Evolutionary conservation across 352 stramenopile genomes (phyloP).

Genomic region (Phytophthora pinifolia): DNA sequence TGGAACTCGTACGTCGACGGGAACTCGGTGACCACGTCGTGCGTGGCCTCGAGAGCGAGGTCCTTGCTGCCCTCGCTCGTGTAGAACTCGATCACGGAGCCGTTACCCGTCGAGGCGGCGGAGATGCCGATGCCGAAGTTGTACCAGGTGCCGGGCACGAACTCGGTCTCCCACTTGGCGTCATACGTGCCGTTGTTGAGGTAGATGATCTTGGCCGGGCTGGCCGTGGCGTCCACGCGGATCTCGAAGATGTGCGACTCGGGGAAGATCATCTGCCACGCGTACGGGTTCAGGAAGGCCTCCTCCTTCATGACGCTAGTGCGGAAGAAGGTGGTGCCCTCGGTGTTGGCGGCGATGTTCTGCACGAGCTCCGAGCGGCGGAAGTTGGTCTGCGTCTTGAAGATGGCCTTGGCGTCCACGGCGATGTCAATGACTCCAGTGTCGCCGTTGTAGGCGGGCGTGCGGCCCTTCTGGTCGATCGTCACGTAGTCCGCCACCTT

Average conservation of each 20-base stretch:
- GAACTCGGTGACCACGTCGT: slow-evolving; percentile 27
- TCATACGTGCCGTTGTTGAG: slow-evolving; percentile 43
- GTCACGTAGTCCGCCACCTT: slow-evolving; percentile 51
- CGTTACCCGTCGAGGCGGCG: slow-evolving; percentile 19
- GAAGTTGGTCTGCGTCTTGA: slow-evolving; percentile 50
- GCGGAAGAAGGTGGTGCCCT: slow-evolving; percentile 57
- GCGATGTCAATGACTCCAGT: slow-evolving; percentile 51
- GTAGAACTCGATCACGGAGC: slow-evolving; percentile 46
- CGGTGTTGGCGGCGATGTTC: slow-evolving; percentile 36
- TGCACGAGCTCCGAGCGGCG: slow-evolving; percentile 65
- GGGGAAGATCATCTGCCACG: slow-evolving; percentile 63
- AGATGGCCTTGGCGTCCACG: slow-evolving; percentile 51
- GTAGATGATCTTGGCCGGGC: slow-evolving; percentile 53
- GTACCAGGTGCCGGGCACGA: slow-evolving; percentile 55
- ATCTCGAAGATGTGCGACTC: slow-evolving; percentile 61
- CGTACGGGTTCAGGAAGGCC: slow-evolving; percentile 49
- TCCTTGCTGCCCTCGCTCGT: slow-evolving; percentile 42
- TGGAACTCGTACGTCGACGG: slow-evolving; percentile 42
- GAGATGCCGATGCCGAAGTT: slow-evolving; percentile 60
- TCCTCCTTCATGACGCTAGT: slow-evolving; percentile 51
- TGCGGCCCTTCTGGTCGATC: slow-evolving; percentile 41
- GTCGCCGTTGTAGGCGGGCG: slow-evolving; percentile 49
- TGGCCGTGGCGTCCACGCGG: slow-evolving; percentile 44
- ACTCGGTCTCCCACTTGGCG: slow-evolving; percentile 52
- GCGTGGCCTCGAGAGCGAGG: slow-evolving; percentile 37